These are phyloP conservation scores for Candida peoriensis DNA, from an alignment of 805 yeast species.

Conservation along the genomic window DNA sequence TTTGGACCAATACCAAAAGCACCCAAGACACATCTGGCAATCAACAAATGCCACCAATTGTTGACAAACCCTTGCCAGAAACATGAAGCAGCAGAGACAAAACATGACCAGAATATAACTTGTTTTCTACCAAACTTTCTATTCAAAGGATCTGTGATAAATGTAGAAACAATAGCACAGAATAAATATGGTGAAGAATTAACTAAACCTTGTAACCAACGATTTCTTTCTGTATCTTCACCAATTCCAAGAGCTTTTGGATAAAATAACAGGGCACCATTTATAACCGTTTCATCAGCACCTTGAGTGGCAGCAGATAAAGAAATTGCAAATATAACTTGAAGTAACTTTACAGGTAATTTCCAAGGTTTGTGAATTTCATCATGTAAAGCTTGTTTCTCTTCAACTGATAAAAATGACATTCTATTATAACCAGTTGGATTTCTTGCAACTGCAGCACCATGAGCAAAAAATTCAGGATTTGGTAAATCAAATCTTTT, in stretches of 20 bases:
- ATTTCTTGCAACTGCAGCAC: conserved; percentile 57
- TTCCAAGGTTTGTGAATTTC: conserved; percentile 40
- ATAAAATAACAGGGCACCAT: conserved; percentile 61
- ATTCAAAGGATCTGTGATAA: conserved; percentile 56
- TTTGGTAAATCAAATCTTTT: conserved; percentile 37
- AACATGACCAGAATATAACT: conserved; percentile 56
- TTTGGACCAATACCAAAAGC: conserved; percentile 61
- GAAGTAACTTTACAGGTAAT: conserved; percentile 35
- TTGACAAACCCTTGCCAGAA: conserved; percentile 56
- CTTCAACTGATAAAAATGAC: conserved; percentile 48
- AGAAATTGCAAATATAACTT: conserved; percentile 54
- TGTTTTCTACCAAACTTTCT: conserved; percentile 51
- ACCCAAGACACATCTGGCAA: conserved; percentile 57
- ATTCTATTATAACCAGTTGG: conserved; percentile 55
- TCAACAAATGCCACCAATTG: conserved; percentile 60
- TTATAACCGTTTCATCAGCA: conserved; percentile 69
- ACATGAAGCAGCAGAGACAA: conserved; percentile 51
- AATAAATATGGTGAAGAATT: conserved; percentile 65
- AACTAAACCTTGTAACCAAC: conserved; percentile 55
- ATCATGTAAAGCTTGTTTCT: conserved; percentile 39
- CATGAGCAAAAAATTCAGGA: conserved; percentile 50
- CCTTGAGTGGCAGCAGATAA: conserved; percentile 75
- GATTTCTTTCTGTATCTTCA: conserved; percentile 36
- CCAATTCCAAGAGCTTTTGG: conserved; percentile 47
- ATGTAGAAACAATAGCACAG: conserved; percentile 53